Conservation (phyloP, 305 asterid genomes). For the Nicotiana rustica region DNA sequence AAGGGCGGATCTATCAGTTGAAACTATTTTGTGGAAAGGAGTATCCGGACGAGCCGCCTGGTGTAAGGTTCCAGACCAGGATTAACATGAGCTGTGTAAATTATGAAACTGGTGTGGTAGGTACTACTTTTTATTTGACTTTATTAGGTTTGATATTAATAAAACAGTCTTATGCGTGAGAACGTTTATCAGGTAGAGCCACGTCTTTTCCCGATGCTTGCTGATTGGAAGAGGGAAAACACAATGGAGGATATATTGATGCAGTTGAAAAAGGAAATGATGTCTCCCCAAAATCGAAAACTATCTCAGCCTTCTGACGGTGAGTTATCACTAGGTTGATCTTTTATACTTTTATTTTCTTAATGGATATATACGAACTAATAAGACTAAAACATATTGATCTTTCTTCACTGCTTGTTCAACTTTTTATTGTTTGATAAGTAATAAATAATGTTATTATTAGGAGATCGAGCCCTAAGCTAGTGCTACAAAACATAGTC, state of each 20-base stretch:
- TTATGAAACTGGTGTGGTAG: constrained; percentile 76
- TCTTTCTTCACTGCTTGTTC: neutral
- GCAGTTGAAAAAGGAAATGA: constrained; percentile 84
- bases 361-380: neutral
- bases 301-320: constrained; percentile 81
- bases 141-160: neutral
- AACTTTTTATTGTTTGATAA: no score
- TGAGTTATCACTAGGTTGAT: constrained; percentile 35
- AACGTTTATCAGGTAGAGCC: constrained; percentile 69
- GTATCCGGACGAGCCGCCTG: constrained; percentile 80
- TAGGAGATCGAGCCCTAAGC: no score
- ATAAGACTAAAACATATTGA: neutral
- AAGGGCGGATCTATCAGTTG: constrained; percentile 85
- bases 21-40: constrained; percentile 82
- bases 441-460: no score
- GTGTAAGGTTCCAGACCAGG: constrained; percentile 76
- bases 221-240: constrained; percentile 75
- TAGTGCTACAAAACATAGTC: no score
- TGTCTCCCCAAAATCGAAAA: constrained; percentile 83
- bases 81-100: constrained; percentile 83
- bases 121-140: constrained; percentile 38
- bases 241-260: constrained; percentile 85
- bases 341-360: no score
- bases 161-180: constrained; percentile 27
- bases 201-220: constrained; percentile 72